Evolutionary conservation across 2,329 filamentous ascomycete genomes (phyloP), one percentile per base, ranked within the genome.

Genomic region (Celoporthe dispersa): DNA sequence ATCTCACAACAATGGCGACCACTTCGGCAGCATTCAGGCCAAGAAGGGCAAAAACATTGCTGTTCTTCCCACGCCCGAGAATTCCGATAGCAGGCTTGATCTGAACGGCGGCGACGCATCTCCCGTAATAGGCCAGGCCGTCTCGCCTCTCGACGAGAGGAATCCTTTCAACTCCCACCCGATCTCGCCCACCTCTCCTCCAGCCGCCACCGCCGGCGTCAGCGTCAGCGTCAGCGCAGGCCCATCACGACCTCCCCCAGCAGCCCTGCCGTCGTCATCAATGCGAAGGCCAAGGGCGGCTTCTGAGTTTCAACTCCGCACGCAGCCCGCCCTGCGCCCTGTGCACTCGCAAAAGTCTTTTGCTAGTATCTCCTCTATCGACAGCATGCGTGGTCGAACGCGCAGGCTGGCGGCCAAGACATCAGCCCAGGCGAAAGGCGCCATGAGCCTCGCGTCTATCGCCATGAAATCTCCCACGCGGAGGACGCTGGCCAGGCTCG

Each of bases 281-380:
- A 28, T 19, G n/a, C 33, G 28, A 28, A 64, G 41, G 25, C 62
- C 39, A 19, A 41, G 62, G 12, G 39, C 62, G 28, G 62, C 41
- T 3, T 31, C 62, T 25, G 62, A 48, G n/a, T 64, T 51, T 28
- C n/a, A 62, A n/a, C 64, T 41, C 35, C 51, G 35, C 33, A 39
- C 22, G 28, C 51, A 66, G 59, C 70, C 70, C 1, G 68, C 70
- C 6, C 68, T 71, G 9, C 65, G 68, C 31, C 70, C 66, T 19
- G 64, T 65, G 16, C 51, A 67, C 19, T 71, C 70, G 12, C 70
- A 70, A 7, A 68, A 63, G 55, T 71, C 70, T 16, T 65, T 71
- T 22, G 68, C 66, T 7, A 70, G 68, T 61, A 51, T 25, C 64
- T 68, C 70, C n/a, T 70, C 68, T 1, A 63, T 63, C n/a, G 68